Base-by-base conservation (phyloP, 1,284 basidiomycete species). In the Laetiporus sulphureus region DNA sequence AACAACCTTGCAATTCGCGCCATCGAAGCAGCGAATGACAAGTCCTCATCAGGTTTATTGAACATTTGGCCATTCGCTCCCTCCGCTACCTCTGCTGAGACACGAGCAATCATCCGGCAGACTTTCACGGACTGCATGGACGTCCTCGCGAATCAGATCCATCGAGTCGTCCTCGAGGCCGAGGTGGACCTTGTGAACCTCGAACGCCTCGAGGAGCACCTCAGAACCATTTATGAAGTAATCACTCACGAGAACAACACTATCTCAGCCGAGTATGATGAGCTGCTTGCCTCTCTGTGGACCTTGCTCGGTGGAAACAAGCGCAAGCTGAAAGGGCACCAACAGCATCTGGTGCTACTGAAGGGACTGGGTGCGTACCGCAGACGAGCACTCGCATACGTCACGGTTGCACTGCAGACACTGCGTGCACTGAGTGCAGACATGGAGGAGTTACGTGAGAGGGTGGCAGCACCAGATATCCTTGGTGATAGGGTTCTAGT, bases 381-480 rank as follows among this genome's bases (percentile, higher is more conserved):
- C 49, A 69, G 68, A 47, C 67, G 70, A 45, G 84, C 84, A 7
- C 60, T 70, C 24, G 71, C 66, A 12, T 80, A 83, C 49, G 80
- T 87, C 20, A 69, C 71, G 24, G 73, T 72, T 0, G 73, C 81
- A n/a, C 55, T 83, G 54, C 76, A 79, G 41, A 69, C 75, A 15
- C 60, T 88, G 49, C 63, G 73, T 33, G 63, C 64, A 20, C 72
- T 87, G 72, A 73, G 72, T 47, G 77, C 75, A 30, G 83, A 85
- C 47, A 77, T 88, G 69, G 82, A 83, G 55, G 81, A 83, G 35
- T 58, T 88, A 48, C 65, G 84, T 45, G 79, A 83, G 52, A 66
- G 79, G 10, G 79, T 83, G 1, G 70, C 79, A 2, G 72, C 75
- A 20, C 82, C 83, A 4, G 75, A 77, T 38, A 58, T 87, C 2